Evolutionary conservation across 768 basidiomycete species (phyloP).

Genomic region (Pisolithus albus): DNA sequence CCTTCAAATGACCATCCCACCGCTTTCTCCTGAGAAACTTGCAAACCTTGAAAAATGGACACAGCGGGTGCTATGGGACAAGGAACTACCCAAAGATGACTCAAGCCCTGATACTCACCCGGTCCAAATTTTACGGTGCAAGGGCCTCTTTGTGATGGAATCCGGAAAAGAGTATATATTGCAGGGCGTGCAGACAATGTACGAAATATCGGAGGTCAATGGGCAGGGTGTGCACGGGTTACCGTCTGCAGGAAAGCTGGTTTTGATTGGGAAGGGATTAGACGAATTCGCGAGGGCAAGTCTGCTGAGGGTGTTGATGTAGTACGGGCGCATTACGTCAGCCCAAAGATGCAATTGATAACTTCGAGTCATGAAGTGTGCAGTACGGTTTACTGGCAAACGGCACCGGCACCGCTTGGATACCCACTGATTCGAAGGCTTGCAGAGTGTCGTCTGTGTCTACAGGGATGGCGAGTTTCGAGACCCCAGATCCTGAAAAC

Average conservation of each 20-base stretch:
- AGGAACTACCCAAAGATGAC: slow-evolving; percentile 35
- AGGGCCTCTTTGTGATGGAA: slow-evolving; percentile 64
- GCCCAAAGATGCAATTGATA: no score
- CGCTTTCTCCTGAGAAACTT: slow-evolving; percentile 42
- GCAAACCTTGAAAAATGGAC: slow-evolving; percentile 72
- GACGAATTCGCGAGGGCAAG: slow-evolving; percentile 48
- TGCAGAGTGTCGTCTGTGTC: no score
- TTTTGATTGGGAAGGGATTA: slow-evolving; percentile 82
- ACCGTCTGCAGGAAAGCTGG: slow-evolving; percentile 68
- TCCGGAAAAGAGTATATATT: slow-evolving; percentile 62
- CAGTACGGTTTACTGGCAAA: no score
- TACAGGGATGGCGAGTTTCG: slow-evolving; percentile 16
- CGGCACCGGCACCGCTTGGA: no score
- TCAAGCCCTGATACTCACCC: slow-evolving; percentile 5
- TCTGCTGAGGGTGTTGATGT: slow-evolving; percentile 30
- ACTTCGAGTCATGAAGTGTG: no score
- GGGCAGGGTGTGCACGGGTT: slow-evolving; percentile 37
- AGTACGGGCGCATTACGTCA: not conserved
- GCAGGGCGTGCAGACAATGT: slow-evolving; percentile 89
- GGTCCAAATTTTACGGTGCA: slow-evolving; percentile 75
- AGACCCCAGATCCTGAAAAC: slow-evolving; percentile 32
- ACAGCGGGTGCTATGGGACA: slow-evolving; percentile 77
- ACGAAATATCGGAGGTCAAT: slow-evolving; percentile 60
- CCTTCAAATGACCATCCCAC: slow-evolving; percentile 62
- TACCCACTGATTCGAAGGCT: no score